phyloP scores from a whole-genome alignment of 768 basidiomycete genomes.

The Tricholoma bakamatsutake region DNA sequence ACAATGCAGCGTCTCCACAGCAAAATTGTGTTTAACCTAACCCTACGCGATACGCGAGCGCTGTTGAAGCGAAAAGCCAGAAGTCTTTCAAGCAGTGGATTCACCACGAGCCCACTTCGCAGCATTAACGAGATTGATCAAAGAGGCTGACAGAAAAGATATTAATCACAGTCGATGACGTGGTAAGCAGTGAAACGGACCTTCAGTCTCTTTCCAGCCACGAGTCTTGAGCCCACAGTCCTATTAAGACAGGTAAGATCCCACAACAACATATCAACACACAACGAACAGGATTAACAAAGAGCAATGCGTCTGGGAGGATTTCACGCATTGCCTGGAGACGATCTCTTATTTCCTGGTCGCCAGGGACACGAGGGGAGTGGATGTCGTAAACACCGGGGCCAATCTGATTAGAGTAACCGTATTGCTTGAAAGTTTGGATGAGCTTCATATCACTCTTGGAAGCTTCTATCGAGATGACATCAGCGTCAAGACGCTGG shows the following conservation, averaged over 20 bases:
- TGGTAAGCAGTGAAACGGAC: conserved; percentile 21
- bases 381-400: conserved; percentile 99
- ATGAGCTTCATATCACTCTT: conserved; percentile 99
- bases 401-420: conserved; percentile 96
- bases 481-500: conserved; percentile 94
- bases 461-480: conserved; percentile 97
- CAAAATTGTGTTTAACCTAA: conserved; percentile 42
- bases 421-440: conserved; percentile 89
- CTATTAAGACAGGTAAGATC: conserved; percentile 21
- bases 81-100: conserved; percentile 60
- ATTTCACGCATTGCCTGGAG: conserved; percentile 78
- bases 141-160: conserved; percentile 43
- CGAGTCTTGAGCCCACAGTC: conserved; percentile 99
- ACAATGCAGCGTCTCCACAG: conserved; percentile 21
- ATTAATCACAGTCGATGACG: neutral
- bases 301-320: conserved; percentile 75
- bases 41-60: conserved; percentile 53
- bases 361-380: conserved; percentile 94
- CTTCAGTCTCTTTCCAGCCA: conserved; percentile 97
- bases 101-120: conserved; percentile 91
- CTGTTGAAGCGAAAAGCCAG: conserved; percentile 82
- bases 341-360: conserved; percentile 92
- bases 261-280: neutral
- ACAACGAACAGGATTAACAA: conserved; percentile 76
- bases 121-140: conserved; percentile 82